Base-by-base conservation (phyloP, 257 asterid species). In the Nyctanthes arbortristis region DNA sequence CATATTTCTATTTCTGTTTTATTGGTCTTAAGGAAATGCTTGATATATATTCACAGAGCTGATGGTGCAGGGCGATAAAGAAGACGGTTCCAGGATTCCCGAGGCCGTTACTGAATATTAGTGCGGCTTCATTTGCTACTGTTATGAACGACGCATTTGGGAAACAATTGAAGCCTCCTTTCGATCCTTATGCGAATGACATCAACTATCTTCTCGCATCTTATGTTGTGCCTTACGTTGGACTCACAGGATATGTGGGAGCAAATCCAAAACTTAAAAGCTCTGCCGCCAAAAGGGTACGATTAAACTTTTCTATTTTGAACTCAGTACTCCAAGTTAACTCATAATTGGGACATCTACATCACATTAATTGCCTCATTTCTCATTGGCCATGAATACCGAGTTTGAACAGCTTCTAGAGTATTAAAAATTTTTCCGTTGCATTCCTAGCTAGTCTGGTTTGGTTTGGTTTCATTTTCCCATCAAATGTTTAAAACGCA, bases 161-260 rank as follows among this genome's bases (percentile, higher is more conserved):
- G 6, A 25, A 61, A 35, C 76, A 75, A 0, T 67, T 93, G 22
- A 0, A 2, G 4, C 99, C 99, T 30, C 83, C 90, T 10, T 93
- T 93, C 32, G 87, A 91, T 84, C 97, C 97, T 10, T 91, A 91
- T 54, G 95, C 90, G 4, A 78, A 81, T 63, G 96, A 86, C 63
- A 71, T 91, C 25, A 89, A 91, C 61, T 91, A 83, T 63, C 96
- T 93, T 20, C 72, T 93, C 52, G 97, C 99, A 2, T 84, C 89
- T 3, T 93, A 89, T 57, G 63, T 93, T 6, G 67, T 93, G 13
- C 96, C 97, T 34, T 93, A 87, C 58, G 88, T 91, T 58, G 97
- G 98, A 62, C 96, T 91, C 78, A 93, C 96, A 0, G 98, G 97
- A 8, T 93, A 91, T 10, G 98, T 93, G 0, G 98, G 97, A 4